These are phyloP conservation scores for Metarhizium anisopliae DNA, from an alignment of 2,329 filamentous ascomycete genomes.

Conservation along the genomic window DNA sequence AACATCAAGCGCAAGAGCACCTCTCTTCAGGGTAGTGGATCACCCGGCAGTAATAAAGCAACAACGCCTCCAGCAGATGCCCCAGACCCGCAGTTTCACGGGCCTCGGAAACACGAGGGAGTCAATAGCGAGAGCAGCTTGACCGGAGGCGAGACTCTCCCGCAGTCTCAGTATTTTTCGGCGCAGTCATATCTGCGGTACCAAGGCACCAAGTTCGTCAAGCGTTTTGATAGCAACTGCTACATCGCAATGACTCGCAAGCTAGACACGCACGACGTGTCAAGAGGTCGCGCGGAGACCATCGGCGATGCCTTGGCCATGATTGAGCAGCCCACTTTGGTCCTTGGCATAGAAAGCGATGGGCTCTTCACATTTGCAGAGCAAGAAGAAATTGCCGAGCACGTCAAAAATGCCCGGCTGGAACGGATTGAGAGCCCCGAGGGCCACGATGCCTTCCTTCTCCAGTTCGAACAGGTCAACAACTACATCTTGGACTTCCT, in stretches of 20 bases:
- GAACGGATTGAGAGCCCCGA: slow-evolving; percentile 89
- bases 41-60: slow-evolving; percentile 14
- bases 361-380: slow-evolving; percentile 96
- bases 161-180: slow-evolving; percentile 84
- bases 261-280: slow-evolving; percentile 93
- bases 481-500: slow-evolving; percentile 77
- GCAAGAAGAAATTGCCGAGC: slow-evolving; percentile 80
- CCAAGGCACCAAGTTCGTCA: slow-evolving; percentile 93
- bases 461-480: slow-evolving; percentile 98
- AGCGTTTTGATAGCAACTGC: slow-evolving; percentile 95
- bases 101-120: slow-evolving; percentile 28
- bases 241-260: slow-evolving; percentile 99
- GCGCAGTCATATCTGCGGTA: slow-evolving; percentile 96
- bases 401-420: slow-evolving; percentile 68
- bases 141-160: slow-evolving; percentile 40
- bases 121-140: slow-evolving; percentile 34
- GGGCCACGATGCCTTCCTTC: slow-evolving; percentile 89
- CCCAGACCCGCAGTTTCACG: slow-evolving; percentile 60
- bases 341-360: slow-evolving; percentile 91
- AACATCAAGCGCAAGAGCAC: slow-evolving; percentile 45
- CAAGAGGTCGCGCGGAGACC: slow-evolving; percentile 59
- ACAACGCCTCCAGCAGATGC: slow-evolving; percentile 16
- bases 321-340: slow-evolving; percentile 82
- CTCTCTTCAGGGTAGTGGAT: slow-evolving; percentile 38
- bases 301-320: slow-evolving; percentile 68